phyloP scores from a whole-genome alignment of 306 rosid genomes.

The Notholithocarpus densiflorus region DNA sequence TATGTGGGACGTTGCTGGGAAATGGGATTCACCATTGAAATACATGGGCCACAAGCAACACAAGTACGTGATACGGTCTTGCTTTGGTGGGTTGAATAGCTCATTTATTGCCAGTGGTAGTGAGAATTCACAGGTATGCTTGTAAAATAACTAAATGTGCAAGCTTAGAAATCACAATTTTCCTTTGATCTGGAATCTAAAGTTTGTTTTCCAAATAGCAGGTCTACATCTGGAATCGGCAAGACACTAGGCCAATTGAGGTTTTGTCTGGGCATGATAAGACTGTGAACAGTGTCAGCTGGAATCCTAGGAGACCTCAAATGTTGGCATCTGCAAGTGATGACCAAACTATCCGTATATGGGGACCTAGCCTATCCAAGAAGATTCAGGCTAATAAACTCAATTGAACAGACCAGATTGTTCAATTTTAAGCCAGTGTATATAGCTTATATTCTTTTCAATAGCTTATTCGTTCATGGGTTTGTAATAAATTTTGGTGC shows the following conservation, averaged over 20 bases:
- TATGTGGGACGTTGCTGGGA: conserved; percentile 84
- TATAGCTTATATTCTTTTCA: conserved; percentile 24
- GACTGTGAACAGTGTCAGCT: conserved; percentile 94
- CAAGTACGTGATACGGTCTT: conserved; percentile 83
- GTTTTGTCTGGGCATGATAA: conserved; percentile 66
- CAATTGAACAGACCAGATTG: conserved; percentile 22
- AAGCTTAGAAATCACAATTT: background rate
- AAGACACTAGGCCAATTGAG: conserved; percentile 57
- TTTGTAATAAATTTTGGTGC: conserved; percentile 38
- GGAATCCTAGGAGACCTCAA: conserved; percentile 77
- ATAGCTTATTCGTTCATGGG: conserved; percentile 29
- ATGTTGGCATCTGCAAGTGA: conserved; percentile 97
- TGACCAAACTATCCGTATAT: conserved; percentile 72
- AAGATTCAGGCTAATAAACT: conserved; percentile 31
- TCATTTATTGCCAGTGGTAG: conserved; percentile 87
- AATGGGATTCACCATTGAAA: conserved; percentile 59
- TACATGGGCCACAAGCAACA: conserved; percentile 60
- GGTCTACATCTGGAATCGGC: conserved; percentile 87
- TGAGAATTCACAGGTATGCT: conserved; percentile 73
- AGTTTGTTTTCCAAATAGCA: conserved; percentile 25
- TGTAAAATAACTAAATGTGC: background rate
- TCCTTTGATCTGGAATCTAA: conserved; percentile 3
- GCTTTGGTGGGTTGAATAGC: conserved; percentile 79
- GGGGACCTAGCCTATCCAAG: conserved; percentile 58
- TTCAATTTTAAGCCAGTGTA: conserved; percentile 20